Evolutionary conservation across 2,329 filamentous ascomycete genomes (phyloP).

Genomic region (Fusarium circinatum): DNA sequence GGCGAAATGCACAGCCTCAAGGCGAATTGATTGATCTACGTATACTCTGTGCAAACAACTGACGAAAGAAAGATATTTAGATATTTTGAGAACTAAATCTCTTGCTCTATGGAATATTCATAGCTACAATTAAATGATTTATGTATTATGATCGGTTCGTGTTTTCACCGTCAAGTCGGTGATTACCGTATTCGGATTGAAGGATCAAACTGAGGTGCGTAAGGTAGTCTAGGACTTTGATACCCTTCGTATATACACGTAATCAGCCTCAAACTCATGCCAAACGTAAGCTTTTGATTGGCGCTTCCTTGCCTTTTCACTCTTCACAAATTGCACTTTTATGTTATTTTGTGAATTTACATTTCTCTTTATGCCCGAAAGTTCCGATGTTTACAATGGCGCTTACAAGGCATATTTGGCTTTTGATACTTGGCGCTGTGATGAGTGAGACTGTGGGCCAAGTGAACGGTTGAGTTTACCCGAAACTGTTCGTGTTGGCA

Average conservation of each 20-base stretch:
- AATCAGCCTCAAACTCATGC: slow-evolving; percentile 4
- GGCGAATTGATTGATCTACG: slow-evolving; percentile 12
- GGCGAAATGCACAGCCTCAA: slow-evolving; percentile 21
- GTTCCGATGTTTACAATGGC: background rate
- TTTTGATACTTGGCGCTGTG: too few relatives aligned
- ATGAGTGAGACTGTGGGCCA: too few relatives aligned
- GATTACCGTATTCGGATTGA: slow-evolving; percentile 14
- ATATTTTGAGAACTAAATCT: background rate
- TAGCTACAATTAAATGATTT: too few relatives aligned
- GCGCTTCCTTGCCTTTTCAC: background rate
- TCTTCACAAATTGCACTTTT: background rate
- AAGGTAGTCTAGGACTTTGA: slow-evolving; percentile 6
- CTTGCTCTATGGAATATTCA: too few relatives aligned
- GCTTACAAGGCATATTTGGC: background rate
- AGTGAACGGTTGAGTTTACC: background rate
- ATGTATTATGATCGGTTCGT: rapidly evolving
- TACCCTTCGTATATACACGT: background rate
- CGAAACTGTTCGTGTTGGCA: slow-evolving; percentile 4
- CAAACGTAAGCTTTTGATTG: background rate
- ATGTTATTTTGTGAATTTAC: background rate
- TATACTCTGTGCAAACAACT: background rate
- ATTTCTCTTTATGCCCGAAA: background rate
- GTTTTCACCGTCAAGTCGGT: background rate
- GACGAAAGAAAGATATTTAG: background rate
- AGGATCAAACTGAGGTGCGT: background rate